Evolutionary conservation across 139 green algal genomes (phyloP).

Genomic region (Chlamydomonas eustigma): DNA sequence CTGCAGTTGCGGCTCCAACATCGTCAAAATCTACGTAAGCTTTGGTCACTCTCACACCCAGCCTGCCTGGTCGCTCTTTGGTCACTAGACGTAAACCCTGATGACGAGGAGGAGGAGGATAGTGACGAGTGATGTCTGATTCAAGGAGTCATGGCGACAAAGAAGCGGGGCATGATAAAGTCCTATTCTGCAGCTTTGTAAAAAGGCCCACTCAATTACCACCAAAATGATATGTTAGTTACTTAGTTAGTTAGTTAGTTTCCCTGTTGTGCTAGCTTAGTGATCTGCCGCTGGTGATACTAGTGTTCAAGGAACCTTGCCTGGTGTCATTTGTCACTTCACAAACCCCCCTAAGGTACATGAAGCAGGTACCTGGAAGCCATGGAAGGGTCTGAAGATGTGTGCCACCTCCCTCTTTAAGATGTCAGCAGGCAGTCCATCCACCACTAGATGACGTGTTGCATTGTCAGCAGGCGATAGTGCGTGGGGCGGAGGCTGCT

Average conservation of each 20-base stretch:
- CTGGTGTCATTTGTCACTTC: too few relatives aligned
- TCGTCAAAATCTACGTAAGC: conserved; percentile 49
- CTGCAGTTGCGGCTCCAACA: conserved; percentile 20
- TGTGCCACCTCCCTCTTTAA: conserved; percentile 56
- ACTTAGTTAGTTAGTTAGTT: too few relatives aligned
- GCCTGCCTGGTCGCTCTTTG: conserved; percentile 38
- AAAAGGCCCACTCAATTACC: too few relatives aligned
- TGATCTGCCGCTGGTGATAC: too few relatives aligned
- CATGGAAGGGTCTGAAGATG: conserved; percentile 64
- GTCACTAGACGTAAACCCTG: conserved; percentile 46
- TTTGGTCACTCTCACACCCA: conserved; percentile 31
- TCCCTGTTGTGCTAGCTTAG: too few relatives aligned
- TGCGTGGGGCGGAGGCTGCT: conserved; percentile 5
- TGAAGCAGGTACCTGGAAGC: conserved; percentile 50
- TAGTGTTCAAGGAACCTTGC: too few relatives aligned
- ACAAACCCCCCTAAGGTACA: too few relatives aligned
- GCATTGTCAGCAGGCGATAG: conserved; percentile 30
- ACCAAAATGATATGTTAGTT: too few relatives aligned
- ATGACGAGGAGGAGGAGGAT: neutral
- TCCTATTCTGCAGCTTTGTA: neutral
- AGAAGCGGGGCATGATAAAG: neutral
- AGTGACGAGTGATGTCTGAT: neutral
- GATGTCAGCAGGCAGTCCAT: conserved; percentile 51
- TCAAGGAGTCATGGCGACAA: too few relatives aligned
- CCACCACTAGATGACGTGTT: conserved; percentile 50